These are phyloP conservation scores for Peronospora belbahrii DNA, from an alignment of 352 stramenopile species.

Conservation along the genomic window DNA sequence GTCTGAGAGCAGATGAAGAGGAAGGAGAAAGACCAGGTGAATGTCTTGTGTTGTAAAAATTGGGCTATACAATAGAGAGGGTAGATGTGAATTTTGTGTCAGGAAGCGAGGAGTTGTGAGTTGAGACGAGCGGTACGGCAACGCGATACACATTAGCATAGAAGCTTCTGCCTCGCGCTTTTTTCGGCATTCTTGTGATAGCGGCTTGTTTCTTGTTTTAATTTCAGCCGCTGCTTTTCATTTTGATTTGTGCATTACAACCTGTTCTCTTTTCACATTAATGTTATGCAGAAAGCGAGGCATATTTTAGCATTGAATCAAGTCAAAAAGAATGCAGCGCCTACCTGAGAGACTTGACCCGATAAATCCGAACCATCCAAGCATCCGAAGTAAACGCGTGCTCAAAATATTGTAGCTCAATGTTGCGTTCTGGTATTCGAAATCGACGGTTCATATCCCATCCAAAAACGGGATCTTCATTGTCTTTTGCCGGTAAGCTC, in stretches of 20 bases:
- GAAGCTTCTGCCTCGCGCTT: background rate
- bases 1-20: slow-evolving; percentile 12
- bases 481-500: slow-evolving; percentile 10
- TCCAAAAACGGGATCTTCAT: slow-evolving; percentile 25
- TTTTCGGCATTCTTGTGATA: slow-evolving; percentile 1
- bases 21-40: slow-evolving; percentile 3
- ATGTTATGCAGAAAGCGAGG: background rate
- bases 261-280: background rate
- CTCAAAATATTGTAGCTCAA: slow-evolving; percentile 81
- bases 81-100: slow-evolving; percentile 24
- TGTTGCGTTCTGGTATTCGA: slow-evolving; percentile 47
- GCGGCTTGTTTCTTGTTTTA: slow-evolving; percentile 22
- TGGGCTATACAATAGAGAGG: slow-evolving; percentile 19
- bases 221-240: slow-evolving; percentile 16
- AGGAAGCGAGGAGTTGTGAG: background rate
- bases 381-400: slow-evolving; percentile 88
- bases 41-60: slow-evolving; percentile 19
- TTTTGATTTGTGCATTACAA: background rate
- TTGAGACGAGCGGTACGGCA: background rate
- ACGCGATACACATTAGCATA: slow-evolving; percentile 2
- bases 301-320: background rate
- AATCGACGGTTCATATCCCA: slow-evolving; percentile 68
- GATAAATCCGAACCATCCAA: slow-evolving; percentile 92
- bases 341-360: slow-evolving; percentile 41
- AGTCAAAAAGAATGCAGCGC: slow-evolving; percentile 8